These are phyloP conservation scores for Candida pini DNA, from an alignment of 805 yeast genomes.

Conservation along the genomic window DNA sequence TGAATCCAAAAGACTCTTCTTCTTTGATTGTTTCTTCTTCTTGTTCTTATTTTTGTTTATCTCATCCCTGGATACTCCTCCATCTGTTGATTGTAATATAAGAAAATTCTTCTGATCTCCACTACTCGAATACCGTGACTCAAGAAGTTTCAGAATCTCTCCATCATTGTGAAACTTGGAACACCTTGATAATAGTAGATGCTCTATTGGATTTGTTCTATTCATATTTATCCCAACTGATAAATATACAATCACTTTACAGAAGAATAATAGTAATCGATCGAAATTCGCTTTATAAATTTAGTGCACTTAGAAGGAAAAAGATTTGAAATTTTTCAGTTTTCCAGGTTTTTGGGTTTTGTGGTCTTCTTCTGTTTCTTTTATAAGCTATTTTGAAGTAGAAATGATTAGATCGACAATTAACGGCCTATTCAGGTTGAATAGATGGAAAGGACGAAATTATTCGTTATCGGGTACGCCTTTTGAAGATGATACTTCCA, in stretches of 20 bases:
- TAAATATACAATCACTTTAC: too few relatives aligned
- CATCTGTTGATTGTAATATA: conserved; percentile 34
- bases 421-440: too few relatives aligned
- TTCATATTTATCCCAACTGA: too few relatives aligned
- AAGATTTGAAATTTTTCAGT: too few relatives aligned
- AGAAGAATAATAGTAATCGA: too few relatives aligned
- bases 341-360: too few relatives aligned
- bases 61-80: conserved; percentile 13
- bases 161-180: conserved; percentile 30
- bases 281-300: too few relatives aligned
- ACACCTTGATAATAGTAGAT: conserved; percentile 39
- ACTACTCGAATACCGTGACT: conserved; percentile 37
- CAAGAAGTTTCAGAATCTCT: conserved; percentile 35
- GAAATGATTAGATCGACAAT: too few relatives aligned
- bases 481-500: conserved; percentile 11
- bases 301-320: too few relatives aligned
- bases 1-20: conserved; percentile 8
- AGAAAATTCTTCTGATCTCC: conserved; percentile 45
- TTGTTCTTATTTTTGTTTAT: conserved; percentile 9
- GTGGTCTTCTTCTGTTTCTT: too few relatives aligned
- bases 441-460: not conserved
- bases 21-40: conserved; percentile 16
- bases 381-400: too few relatives aligned
- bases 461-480: conserved; percentile 10
- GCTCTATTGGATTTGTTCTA: conserved; percentile 39